phyloP scores from a whole-genome alignment of 2,329 filamentous ascomycete species.

The Colletotrichum sp. region DNA sequence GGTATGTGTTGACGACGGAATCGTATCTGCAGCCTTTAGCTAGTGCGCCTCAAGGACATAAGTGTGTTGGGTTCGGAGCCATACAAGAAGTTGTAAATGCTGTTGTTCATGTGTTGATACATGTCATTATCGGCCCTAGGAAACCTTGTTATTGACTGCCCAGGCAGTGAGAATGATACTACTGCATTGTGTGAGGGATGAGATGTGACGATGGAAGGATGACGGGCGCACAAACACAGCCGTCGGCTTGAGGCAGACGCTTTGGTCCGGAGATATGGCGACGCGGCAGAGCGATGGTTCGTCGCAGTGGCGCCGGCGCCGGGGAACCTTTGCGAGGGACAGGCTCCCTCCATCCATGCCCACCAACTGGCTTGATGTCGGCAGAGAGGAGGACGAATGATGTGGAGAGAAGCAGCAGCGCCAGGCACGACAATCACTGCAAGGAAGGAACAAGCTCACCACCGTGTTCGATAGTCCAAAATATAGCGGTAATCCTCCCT shows the following conservation, averaged over 20 bases:
- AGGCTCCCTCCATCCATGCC: not conserved
- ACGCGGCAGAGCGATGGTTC: not conserved
- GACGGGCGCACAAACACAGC: not conserved
- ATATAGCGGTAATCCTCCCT: slow-evolving; percentile 79
- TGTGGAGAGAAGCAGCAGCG: not conserved
- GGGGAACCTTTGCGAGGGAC: slow-evolving; percentile 3
- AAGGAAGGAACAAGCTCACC: slow-evolving; percentile 53
- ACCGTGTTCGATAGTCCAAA: slow-evolving; percentile 85
- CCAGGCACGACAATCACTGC: not conserved
- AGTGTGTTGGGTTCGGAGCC: slow-evolving; percentile 22
- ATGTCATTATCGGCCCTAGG: slow-evolving; percentile 90
- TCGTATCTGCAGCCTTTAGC: slow-evolving; percentile 67
- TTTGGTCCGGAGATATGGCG: not conserved
- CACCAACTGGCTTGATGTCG: not conserved
- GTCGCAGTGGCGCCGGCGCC: not conserved
- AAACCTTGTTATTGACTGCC: slow-evolving; percentile 16
- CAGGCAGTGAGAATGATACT: not conserved
- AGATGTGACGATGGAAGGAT: slow-evolving; percentile 9
- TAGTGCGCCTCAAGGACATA: not conserved
- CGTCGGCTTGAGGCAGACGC: not conserved
- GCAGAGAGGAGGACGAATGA: not conserved
- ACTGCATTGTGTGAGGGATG: not conserved
- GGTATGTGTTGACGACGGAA: slow-evolving; percentile 86
- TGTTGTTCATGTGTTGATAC: slow-evolving; percentile 94
- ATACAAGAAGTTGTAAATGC: slow-evolving; percentile 80